These are phyloP conservation scores for Russula earlei DNA, from an alignment of 768 basidiomycete species.

Conservation along the genomic window DNA sequence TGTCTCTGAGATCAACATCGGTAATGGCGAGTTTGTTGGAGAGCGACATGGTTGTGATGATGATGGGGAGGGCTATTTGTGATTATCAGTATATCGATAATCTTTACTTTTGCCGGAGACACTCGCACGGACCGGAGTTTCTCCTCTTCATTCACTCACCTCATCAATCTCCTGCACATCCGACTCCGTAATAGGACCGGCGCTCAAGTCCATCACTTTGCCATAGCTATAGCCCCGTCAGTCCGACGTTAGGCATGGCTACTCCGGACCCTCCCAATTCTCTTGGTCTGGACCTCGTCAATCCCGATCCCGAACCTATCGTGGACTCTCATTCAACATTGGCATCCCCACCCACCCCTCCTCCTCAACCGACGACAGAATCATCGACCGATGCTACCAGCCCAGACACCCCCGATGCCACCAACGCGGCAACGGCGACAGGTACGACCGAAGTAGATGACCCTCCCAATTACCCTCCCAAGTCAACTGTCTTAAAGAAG, in stretches of 20 bases:
- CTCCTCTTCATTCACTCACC: background rate
- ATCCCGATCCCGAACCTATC: constrained; percentile 32
- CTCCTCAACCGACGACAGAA: constrained; percentile 7
- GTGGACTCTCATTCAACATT: too few relatives aligned
- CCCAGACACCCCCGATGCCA: background rate
- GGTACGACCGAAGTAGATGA: constrained; percentile 19
- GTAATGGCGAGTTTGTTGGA: constrained; percentile 90
- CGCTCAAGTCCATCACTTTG: too few relatives aligned
- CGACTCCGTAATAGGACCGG: constrained; percentile 9
- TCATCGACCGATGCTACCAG: background rate
- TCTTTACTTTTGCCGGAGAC: background rate
- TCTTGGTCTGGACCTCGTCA: constrained; percentile 62
- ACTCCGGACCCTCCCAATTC: constrained; percentile 39
- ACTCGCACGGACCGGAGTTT: background rate
- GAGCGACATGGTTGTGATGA: constrained; percentile 59
- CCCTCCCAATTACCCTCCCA: constrained; percentile 8
- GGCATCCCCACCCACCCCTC: constrained; percentile 4
- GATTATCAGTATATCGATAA: constrained; percentile 4
- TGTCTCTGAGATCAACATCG: constrained; percentile 79
- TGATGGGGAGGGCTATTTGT: background rate
- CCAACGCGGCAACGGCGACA: background rate
- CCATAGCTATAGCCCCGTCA: constrained; percentile 27
- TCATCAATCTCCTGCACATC: constrained; percentile 3
- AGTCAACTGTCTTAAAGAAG: constrained; percentile 34
- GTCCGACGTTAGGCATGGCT: constrained; percentile 18